Evolutionary conservation across 2,329 filamentous ascomycete genomes (phyloP), one percentile per base, ranked within the genome.

Genomic region (Beauveria sp.): DNA sequence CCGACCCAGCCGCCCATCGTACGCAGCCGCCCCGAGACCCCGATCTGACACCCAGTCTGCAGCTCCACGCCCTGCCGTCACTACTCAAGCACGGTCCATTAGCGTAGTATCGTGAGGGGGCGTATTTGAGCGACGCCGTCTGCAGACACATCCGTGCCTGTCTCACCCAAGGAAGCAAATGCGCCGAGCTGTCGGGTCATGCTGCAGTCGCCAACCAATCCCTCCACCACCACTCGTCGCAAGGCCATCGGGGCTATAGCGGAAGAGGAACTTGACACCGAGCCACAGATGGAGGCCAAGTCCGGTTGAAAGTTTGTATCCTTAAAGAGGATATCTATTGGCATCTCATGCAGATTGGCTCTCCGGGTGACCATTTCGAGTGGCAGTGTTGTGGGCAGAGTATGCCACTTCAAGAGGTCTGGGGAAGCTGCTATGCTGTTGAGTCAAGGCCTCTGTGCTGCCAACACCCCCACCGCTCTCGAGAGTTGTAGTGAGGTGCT

Each of bases 31-130:
- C 44, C 20, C 16, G 10, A 18, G 51, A 34, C 20, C 12, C 26
- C 22, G 55, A 57, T 55, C 52, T 44, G 37, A 47, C 43, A 57
- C 55, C 30, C 2, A 37, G 28, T 57, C 55, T 57, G 55, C 55
- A 57, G 55, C 55, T 26, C 26, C 43, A 40, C 43, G 43, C 55
- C 55, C 55, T 48, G 20, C 43, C n/a, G 18, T 48, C 28, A 48
- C 43, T 34, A 16, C 30, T 14, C 20, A 20, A 24, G 41, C 26
- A 12, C 54, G 14, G 26, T 28, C 14, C 28, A 18, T 30, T 20
- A 37, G 37, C 20, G 55, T 48, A 37, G 14, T 9, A 37, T 40
- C 30, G 14, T 37, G 16, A 20, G 20, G 16, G 16, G 16, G 10
- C 9, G 16, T 14, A 4, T 8, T 18, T 8, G 37, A 20, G 20